Conservation (phyloP, 148 eudicot species). For the Heliamphora exappendiculata region DNA sequence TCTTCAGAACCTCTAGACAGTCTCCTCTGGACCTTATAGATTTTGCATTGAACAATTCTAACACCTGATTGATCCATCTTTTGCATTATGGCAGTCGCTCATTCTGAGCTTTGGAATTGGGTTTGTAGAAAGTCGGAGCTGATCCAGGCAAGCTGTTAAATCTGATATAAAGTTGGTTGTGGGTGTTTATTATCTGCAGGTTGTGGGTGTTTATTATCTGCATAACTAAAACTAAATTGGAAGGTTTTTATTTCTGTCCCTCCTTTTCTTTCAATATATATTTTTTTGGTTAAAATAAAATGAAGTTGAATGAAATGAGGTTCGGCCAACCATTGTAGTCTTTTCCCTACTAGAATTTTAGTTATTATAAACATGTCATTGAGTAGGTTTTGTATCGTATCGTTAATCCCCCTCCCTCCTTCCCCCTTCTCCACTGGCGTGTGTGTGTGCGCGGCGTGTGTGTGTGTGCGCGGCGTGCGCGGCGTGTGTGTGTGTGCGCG, state of each 20-base stretch:
- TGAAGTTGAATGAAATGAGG: background rate
- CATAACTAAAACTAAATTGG: background rate
- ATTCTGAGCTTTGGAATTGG: background rate
- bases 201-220: conserved; percentile 1
- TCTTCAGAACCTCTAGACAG: background rate
- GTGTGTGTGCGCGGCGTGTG: too few species aligned
- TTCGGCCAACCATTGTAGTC: background rate
- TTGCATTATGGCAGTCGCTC: conserved; percentile 7
- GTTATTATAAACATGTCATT: background rate
- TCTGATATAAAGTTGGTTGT: background rate
- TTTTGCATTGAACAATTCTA: background rate
- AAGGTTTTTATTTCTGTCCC: background rate
- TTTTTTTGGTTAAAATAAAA: conserved; percentile 1
- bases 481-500: too few species aligned
- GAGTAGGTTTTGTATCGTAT: background rate
- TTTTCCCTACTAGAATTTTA: background rate
- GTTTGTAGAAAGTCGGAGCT: background rate
- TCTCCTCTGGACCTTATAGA: background rate
- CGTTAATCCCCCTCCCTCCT: background rate
- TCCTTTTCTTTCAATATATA: background rate
- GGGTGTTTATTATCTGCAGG: background rate
- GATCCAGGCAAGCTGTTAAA: background rate
- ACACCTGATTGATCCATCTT: background rate
- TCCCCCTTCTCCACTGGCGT: background rate
- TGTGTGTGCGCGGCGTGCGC: too few species aligned